Conservation (phyloP, 2,329 filamentous ascomycete species). For the Talaromyces sp. region DNA sequence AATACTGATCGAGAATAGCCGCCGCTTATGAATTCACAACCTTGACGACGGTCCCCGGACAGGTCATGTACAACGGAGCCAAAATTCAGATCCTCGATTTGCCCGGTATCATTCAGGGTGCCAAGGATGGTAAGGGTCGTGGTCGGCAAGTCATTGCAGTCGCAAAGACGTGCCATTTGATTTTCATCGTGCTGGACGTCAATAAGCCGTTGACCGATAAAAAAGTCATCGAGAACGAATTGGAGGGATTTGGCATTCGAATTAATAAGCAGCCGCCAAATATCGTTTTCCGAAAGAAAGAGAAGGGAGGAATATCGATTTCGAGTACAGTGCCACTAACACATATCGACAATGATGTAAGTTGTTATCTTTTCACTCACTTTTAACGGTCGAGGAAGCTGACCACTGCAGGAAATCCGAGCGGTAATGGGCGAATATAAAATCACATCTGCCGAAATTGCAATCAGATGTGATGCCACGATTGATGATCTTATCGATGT, state of each 20-base stretch:
- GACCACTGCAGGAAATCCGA: conserved; percentile 68
- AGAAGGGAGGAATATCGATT: conserved; percentile 94
- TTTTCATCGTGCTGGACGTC: conserved; percentile 97
- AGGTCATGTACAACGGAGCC: conserved; percentile 93
- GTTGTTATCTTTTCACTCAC: conserved; percentile 17
- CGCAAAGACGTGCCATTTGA: conserved; percentile 96
- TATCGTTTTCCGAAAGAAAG: conserved; percentile 99
- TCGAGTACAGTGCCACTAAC: conserved; percentile 89
- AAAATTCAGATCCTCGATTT: conserved; percentile 98
- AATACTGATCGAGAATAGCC: conserved; percentile 41
- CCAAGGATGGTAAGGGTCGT: conserved; percentile 95
- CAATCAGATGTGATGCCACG: conserved; percentile 95
- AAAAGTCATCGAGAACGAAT: conserved; percentile 85
- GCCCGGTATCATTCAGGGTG: conserved; percentile 97
- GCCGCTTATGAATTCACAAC: conserved; percentile 99
- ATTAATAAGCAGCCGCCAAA: conserved; percentile 98
- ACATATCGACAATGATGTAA: conserved; percentile 79
- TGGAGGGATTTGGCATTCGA: conserved; percentile 95
- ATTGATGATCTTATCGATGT: conserved; percentile 96
- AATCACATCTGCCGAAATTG: conserved; percentile 94
- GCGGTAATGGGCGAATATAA: conserved; percentile 97
- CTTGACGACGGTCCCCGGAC: conserved; percentile 91
- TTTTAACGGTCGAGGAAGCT: conserved; percentile 12
- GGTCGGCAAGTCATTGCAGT: conserved; percentile 98
- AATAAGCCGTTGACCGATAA: conserved; percentile 98